Base-by-base conservation (phyloP, 371 early-diverging fungal genomes). In the Mortierella sp. region DNA sequence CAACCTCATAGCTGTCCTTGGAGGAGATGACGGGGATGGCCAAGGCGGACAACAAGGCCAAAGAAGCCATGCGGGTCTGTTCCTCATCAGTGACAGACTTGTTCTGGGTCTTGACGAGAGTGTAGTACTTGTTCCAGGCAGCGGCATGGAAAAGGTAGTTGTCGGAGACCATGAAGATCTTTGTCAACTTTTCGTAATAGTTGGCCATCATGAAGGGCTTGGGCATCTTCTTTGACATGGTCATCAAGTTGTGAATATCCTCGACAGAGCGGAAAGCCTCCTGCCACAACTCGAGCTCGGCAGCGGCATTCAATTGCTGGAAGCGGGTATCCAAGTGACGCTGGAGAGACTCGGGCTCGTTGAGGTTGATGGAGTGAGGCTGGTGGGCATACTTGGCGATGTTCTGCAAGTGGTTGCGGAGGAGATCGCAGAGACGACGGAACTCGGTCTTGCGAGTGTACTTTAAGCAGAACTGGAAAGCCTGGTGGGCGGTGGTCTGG, bases 111-210 rank as follows among this genome's bases (percentile, higher is more conserved):
- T 90, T 90, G 77, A 97, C 95, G 68, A 94, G 91, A 57, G 73
- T 78, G 84, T 95, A 96, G 90, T 94, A 96, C 86, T 93, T 93
- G 90, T 95, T 97, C 94, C 95, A 96, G 52, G 98, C 96, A 49
- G 99, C 98, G 43, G 99, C 97, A 71, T 97, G 96, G 94, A 97
- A 98, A 68, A 99, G 90, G 80, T 95, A 96, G 88, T 99, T 97
- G 65, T 97, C 97, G 59, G 96, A 94, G 84, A 96, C 97, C 90
- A 94, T 91, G 83, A 99, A 96, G 83, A 98, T 96, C 77, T 93
- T 92, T 65, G 98, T 95, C 65, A 99, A 90, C 88, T 97, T 97
- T 80, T 97, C 96, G 87, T 98, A 98, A 84, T 98, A 99, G 88
- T 95, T 96, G 64, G 97, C 97, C 94, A 98, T 94, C 93, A 97